These are phyloP conservation scores for Diaporthe vexans DNA, from an alignment of 2,329 filamentous ascomycete genomes.

Conservation along the genomic window DNA sequence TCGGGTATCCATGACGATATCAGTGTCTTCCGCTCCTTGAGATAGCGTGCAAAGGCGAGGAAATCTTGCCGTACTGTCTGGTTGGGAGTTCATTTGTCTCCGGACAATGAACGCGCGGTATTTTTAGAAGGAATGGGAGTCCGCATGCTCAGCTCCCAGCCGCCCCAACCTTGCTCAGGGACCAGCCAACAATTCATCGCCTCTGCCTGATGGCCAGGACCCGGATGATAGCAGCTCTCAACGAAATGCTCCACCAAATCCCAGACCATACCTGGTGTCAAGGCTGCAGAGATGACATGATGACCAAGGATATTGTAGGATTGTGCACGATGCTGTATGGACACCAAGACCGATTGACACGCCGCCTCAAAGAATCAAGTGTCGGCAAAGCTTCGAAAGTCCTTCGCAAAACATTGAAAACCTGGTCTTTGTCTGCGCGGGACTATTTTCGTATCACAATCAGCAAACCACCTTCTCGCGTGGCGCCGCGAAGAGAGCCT, in stretches of 20 bases:
- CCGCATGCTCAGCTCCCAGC: too few species aligned
- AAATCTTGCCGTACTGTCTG: rapidly evolving
- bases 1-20: too few species aligned
- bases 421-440: slow-evolving; percentile 11
- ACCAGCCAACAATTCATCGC: neutral
- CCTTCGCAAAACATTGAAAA: neutral
- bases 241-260: neutral
- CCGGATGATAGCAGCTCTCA: neutral
- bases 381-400: neutral
- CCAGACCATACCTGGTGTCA: neutral
- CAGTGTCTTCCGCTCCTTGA: neutral
- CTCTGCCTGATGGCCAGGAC: neutral
- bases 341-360: slow-evolving; percentile 21
- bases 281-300: neutral
- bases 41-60: neutral
- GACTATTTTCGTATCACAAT: neutral
- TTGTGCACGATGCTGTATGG: neutral
- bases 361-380: neutral
- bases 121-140: neutral
- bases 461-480: neutral
- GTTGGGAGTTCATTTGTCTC: neutral
- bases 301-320: neutral
- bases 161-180: too few species aligned
- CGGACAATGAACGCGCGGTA: neutral
- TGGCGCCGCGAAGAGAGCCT: neutral